A percentile compares a stretch with the other conserved stretches of the same genome.
These are phyloP conservation scores for Podospora appendiculata DNA, from an alignment of 495 filamentous ascomycete species.

Conservation along the genomic window DNA sequence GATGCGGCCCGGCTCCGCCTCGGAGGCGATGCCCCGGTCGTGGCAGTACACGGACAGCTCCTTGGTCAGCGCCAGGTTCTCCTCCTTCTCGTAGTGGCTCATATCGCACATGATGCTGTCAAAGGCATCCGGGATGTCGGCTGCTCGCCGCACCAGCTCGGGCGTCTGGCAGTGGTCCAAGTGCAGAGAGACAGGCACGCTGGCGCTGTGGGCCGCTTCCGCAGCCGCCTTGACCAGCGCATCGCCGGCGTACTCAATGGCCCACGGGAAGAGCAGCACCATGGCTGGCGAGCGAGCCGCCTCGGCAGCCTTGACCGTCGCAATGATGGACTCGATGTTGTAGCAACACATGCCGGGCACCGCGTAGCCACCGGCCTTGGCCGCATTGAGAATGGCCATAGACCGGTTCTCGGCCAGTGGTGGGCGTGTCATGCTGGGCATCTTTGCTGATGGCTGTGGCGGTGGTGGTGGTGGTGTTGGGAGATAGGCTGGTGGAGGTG, in stretches of 20 bases:
- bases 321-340: conserved; percentile 78
- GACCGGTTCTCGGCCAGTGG: conserved; percentile 53
- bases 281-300: conserved; percentile 65
- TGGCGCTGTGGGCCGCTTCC: conserved; percentile 50
- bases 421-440: conserved; percentile 40
- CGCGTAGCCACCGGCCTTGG: conserved; percentile 57
- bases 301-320: conserved; percentile 70
- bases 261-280: conserved; percentile 86
- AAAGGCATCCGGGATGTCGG: conserved; percentile 55
- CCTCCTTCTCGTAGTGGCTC: conserved; percentile 74
- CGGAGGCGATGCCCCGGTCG: conserved; percentile 64
- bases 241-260: conserved; percentile 60
- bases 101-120: conserved; percentile 82
- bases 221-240: conserved; percentile 34
- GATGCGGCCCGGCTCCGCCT: conserved; percentile 77
- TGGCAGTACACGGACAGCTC: conserved; percentile 68
- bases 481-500: conserved; percentile 1
- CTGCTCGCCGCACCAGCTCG: conserved; percentile 60
- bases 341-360: conserved; percentile 77
- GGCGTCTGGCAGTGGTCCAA: conserved; percentile 70
- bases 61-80: conserved; percentile 64
- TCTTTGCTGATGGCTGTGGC: neutral
- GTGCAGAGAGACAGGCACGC: conserved; percentile 65
- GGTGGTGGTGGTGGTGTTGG: neutral
- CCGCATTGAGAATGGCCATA: conserved; percentile 59